A percentile compares a stretch with the other conserved stretches of the same genome.
Conservation (phyloP, 2,329 filamentous ascomycete species). For the Beauveria bassiana region DNA sequence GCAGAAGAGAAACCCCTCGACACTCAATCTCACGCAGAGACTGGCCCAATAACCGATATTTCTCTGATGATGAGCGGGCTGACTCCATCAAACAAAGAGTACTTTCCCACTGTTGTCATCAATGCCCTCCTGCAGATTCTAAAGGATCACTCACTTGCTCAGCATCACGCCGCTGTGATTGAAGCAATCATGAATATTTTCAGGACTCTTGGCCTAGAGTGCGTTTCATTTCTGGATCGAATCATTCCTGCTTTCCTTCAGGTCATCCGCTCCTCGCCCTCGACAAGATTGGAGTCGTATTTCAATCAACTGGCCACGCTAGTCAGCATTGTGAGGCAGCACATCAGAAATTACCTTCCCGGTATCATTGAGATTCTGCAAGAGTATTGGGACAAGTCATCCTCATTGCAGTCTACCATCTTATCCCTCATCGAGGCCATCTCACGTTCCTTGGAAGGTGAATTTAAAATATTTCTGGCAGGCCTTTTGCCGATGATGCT, state of each 20-base stretch:
- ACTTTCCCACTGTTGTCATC: constrained; percentile 96
- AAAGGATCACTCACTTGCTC: constrained; percentile 79
- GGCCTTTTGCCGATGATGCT: constrained; percentile 88
- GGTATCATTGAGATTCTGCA: constrained; percentile 80
- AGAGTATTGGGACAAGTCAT: constrained; percentile 80
- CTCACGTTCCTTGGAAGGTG: constrained; percentile 84
- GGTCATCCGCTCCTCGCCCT: constrained; percentile 76
- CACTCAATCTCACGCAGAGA: constrained; percentile 58
- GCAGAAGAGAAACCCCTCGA: constrained; percentile 86
- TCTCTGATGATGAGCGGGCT: constrained; percentile 96
- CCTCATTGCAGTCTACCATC: constrained; percentile 82
- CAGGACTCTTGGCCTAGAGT: constrained; percentile 90
- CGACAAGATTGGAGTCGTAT: constrained; percentile 80
- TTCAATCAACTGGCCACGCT: constrained; percentile 94
- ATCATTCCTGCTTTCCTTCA: constrained; percentile 90
- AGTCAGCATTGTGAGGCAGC: constrained; percentile 91
- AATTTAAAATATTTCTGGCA: constrained; percentile 95
- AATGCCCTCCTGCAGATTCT: constrained; percentile 89
- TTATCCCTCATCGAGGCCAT: constrained; percentile 89
- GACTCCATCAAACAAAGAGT: constrained; percentile 94
- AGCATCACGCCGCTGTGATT: constrained; percentile 89
- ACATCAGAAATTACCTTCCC: constrained; percentile 84
- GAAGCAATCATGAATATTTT: constrained; percentile 99
- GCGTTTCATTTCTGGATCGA: constrained; percentile 85
- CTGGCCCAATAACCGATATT: constrained; percentile 74